Conservation (phyloP, 306 rosid species). For the Cucurbita argyrosperma region DNA sequence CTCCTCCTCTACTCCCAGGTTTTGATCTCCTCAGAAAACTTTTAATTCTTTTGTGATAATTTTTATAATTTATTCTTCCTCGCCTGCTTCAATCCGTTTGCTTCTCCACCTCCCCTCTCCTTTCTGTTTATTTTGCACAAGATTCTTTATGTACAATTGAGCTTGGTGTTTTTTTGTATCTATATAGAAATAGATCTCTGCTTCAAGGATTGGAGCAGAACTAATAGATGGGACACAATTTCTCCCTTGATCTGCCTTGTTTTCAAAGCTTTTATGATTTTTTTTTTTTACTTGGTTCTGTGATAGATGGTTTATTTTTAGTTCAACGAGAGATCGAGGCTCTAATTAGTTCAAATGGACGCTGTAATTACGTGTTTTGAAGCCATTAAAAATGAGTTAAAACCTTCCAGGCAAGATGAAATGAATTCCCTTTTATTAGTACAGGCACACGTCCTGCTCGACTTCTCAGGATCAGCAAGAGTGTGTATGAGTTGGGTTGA, state of each 20-base stretch:
- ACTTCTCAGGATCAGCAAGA: no score
- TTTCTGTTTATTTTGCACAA: neutral
- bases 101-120: neutral
- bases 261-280: neutral
- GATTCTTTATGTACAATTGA: constrained; percentile 25
- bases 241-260: neutral
- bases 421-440: no score
- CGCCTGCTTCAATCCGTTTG: neutral
- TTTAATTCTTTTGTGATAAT: neutral
- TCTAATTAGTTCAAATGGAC: no score
- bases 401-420: no score
- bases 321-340: neutral
- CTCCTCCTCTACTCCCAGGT: constrained; percentile 7
- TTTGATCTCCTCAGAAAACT: constrained; percentile 9
- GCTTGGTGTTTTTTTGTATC: constrained; percentile 22
- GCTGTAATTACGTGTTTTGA: no score
- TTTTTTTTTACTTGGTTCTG: neutral
- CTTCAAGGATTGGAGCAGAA: neutral
- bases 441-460: no score
- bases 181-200: constrained; percentile 17
- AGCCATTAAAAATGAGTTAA: neutral
- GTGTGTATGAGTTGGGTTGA: neutral
- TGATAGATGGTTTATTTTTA: neutral
- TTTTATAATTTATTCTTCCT: neutral
- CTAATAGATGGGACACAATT: neutral